Base-by-base conservation (phyloP, 805 yeast species). In the Saccharomyces paradoxus region DNA sequence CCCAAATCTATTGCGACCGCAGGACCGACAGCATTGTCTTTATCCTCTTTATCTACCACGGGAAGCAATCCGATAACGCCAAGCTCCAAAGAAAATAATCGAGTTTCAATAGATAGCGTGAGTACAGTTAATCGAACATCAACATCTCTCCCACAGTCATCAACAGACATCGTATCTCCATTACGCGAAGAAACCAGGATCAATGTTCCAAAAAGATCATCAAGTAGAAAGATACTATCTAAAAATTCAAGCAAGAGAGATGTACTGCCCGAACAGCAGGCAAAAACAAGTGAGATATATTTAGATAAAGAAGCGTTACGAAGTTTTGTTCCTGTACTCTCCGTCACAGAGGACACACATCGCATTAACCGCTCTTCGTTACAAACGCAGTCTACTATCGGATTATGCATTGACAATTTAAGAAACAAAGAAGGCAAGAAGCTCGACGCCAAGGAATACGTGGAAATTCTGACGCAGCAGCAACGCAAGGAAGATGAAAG, bases 401-500 rank as follows among this genome's bases (percentile, higher is more conserved):
- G 22, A 17, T 37, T 37, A 8, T 41, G 41, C 48, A 24, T 49
- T 26, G 32, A 50, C 44, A 24, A 50, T 49, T 10, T 47, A 37
- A 28, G 54, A 53, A 22, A 32, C 47, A 41, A 55, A 55, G 28
- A 56, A 54, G 44, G 24, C 63, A 55, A 41, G 58, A 50, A 44
- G 60, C 55, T 37, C 24, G 24, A 37, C 9, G 51, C 65, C 41
- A 60, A 61, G 30, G 66, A 65, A 46, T 67, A 66, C 51, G 58
- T 64, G 47, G 58, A 53, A 32, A 49, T 65, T 12, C 49, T 67
- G 47, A 57, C 60, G 27, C 59, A 64, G 17, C 65, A 63, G 53
- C 68, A 66, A 49, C 60, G 56, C 21, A 51, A 58, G 10, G 71
- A 67, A 55, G 70, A 66, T 51, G 62, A 62, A 53, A 56, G 69